phyloP scores from a whole-genome alignment of 169 alveolate genomes.

The Plasmodium inui region DNA sequence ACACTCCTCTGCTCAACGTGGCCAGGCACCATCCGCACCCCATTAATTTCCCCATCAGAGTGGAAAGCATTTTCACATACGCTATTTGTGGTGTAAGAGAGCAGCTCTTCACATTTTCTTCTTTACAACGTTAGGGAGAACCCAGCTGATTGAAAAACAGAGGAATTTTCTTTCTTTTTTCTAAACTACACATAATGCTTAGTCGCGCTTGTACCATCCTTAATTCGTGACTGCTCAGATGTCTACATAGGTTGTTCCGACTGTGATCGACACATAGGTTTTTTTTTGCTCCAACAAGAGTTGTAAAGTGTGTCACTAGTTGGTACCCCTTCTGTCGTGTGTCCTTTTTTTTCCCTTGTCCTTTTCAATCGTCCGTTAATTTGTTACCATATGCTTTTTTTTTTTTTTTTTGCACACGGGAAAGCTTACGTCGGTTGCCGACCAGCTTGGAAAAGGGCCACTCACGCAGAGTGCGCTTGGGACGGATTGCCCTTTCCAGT shows the following conservation, averaged over 20 bases:
- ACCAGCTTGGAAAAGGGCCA: not conserved
- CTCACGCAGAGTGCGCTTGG: not conserved
- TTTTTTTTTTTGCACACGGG: not conserved
- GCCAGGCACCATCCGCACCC: not conserved
- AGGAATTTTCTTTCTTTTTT: not conserved
- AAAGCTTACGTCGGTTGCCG: not conserved
- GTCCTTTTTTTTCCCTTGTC: not conserved
- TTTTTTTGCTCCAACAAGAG: not conserved
- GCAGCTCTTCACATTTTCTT: not conserved
- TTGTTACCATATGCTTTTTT: not conserved
- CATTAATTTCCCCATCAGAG: not conserved
- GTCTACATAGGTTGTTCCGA: not conserved
- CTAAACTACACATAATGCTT: not conserved
- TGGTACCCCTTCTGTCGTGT: not conserved
- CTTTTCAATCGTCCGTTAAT: not conserved
- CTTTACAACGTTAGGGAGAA: not conserved
- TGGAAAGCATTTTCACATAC: not conserved
- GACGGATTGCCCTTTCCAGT: not conserved
- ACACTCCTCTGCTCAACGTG: not conserved
- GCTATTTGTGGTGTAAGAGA: not conserved
- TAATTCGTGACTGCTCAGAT: not conserved
- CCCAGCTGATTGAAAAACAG: not conserved
- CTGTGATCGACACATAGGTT: not conserved
- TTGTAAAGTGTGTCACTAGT: not conserved
- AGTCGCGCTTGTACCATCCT: not conserved